These are phyloP conservation scores for Dothiorella sarmentorum DNA, from an alignment of 2,329 filamentous ascomycete genomes.

Conservation along the genomic window DNA sequence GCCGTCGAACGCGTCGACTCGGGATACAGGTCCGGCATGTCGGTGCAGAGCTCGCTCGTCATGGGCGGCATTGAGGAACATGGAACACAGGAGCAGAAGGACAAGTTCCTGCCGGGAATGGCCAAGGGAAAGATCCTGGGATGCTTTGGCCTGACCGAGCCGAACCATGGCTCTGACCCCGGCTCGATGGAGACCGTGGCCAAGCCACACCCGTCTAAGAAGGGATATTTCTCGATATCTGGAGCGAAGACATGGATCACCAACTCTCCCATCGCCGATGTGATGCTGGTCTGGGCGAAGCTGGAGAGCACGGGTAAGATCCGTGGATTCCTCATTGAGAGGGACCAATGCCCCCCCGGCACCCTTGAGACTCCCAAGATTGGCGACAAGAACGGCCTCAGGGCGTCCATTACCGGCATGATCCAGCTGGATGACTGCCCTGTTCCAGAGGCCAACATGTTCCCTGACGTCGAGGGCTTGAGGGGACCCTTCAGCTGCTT, in stretches of 20 bases:
- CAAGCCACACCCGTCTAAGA: conserved; percentile 78
- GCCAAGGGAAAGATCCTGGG: conserved; percentile 79
- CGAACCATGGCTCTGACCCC: conserved; percentile 88
- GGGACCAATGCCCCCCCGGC: conserved; percentile 77
- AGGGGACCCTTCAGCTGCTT: conserved; percentile 88
- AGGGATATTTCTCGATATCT: conserved; percentile 74
- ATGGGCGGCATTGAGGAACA: conserved; percentile 93
- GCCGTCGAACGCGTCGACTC: conserved; percentile 90
- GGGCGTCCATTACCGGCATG: conserved; percentile 95
- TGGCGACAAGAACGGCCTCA: conserved; percentile 91
- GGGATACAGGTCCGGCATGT: conserved; percentile 89
- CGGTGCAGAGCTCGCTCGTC: conserved; percentile 85
- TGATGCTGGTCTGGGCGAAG: conserved; percentile 90
- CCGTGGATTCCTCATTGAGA: conserved; percentile 84
- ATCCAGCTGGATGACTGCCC: conserved; percentile 91
- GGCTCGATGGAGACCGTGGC: conserved; percentile 86
- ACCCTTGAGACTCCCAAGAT: conserved; percentile 88
- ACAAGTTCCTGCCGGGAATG: conserved; percentile 75
- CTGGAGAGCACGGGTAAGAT: conserved; percentile 90
- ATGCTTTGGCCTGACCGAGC: conserved; percentile 86
- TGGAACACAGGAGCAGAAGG: conserved; percentile 81
- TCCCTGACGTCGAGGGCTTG: conserved; percentile 83
- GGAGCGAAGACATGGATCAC: conserved; percentile 95
- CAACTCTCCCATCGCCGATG: conserved; percentile 84
- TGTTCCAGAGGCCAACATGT: conserved; percentile 88